Percentiles rank a stretch among this genome's conserved stretches.
Conservation (phyloP, 2,329 filamentous ascomycete species). For the Claviceps africana region DNA sequence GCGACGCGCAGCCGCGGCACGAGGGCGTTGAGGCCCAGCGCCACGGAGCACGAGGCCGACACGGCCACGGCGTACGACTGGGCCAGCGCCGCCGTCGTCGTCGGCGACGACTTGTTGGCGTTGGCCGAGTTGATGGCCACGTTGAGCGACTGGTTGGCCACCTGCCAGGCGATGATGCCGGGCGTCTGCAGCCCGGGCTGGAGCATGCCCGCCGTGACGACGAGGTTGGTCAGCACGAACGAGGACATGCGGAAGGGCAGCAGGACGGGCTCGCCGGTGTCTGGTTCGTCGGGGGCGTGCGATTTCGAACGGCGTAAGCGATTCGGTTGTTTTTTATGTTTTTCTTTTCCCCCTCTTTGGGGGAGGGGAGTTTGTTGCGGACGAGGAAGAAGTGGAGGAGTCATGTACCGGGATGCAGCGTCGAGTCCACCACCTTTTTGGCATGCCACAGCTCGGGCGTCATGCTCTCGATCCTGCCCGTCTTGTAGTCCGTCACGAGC, state of each 20-base stretch:
- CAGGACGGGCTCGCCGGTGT: conserved; percentile 83
- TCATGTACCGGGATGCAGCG: conserved; percentile 70
- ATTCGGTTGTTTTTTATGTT: too few species aligned
- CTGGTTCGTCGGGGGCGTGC: too few species aligned
- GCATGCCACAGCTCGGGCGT: conserved; percentile 84
- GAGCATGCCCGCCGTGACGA: conserved; percentile 95
- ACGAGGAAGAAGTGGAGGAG: too few species aligned
- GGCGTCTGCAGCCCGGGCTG: conserved; percentile 70
- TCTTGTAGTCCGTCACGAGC: conserved; percentile 74
- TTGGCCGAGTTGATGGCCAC: conserved; percentile 97
- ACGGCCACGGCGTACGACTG: conserved; percentile 90
- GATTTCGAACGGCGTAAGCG: background rate
- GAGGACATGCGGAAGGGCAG: conserved; percentile 95
- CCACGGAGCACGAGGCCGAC: conserved; percentile 83
- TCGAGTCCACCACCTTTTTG: conserved; percentile 96
- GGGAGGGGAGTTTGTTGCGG: too few species aligned
- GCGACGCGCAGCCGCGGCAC: conserved; percentile 76
- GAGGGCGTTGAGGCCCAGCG: conserved; percentile 77
- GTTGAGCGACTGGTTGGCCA: conserved; percentile 93
- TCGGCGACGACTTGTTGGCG: conserved; percentile 89
- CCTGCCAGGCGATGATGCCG: conserved; percentile 86
- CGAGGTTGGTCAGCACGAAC: conserved; percentile 83
- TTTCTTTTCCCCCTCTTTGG: too few species aligned
- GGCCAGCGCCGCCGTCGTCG: conserved; percentile 65
- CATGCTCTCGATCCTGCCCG: conserved; percentile 65